phyloP scores from a whole-genome alignment of 2,329 filamentous ascomycete species.

The Phaeoacremonium minimum region DNA sequence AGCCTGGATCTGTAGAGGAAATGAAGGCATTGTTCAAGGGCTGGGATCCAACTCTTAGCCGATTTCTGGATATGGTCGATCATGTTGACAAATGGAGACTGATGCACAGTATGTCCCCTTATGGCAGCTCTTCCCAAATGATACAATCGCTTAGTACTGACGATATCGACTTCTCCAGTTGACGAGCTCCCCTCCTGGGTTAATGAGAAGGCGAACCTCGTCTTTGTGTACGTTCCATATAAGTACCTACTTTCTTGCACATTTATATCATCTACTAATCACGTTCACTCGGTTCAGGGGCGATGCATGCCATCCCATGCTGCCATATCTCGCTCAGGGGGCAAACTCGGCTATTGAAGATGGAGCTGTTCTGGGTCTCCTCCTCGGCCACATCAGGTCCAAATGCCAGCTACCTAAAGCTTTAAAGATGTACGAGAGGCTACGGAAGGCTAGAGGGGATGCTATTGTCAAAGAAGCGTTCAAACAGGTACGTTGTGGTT shows the following conservation, averaged over 20 bases:
- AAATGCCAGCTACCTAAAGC: conserved; percentile 41
- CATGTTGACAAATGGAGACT: conserved; percentile 67
- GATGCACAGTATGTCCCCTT: conserved; percentile 40
- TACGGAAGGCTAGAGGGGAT: conserved; percentile 44
- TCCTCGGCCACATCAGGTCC: conserved; percentile 46
- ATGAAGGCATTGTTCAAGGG: conserved; percentile 54
- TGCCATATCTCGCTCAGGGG: conserved; percentile 60
- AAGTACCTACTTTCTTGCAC: conserved; percentile 18
- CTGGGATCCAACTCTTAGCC: conserved; percentile 58
- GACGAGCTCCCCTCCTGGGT: conserved; percentile 51
- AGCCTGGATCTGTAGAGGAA: conserved; percentile 52
- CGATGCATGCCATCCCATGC: conserved; percentile 61
- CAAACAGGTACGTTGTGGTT: conserved; percentile 21
- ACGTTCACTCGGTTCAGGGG: conserved; percentile 31
- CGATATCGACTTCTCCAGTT: not conserved
- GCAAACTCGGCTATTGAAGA: conserved; percentile 66
- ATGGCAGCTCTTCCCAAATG: not conserved
- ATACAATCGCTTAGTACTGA: not conserved
- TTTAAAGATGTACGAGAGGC: conserved; percentile 35
- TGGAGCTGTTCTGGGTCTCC: conserved; percentile 57
- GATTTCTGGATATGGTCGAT: conserved; percentile 44
- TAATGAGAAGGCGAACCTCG: conserved; percentile 45
- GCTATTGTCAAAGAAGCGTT: conserved; percentile 60
- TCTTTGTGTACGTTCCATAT: conserved; percentile 37
- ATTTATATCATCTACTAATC: not conserved